Base-by-base conservation (phyloP, 2,329 filamentous ascomycete species). In the Magnaporthiopsis incrustans region DNA sequence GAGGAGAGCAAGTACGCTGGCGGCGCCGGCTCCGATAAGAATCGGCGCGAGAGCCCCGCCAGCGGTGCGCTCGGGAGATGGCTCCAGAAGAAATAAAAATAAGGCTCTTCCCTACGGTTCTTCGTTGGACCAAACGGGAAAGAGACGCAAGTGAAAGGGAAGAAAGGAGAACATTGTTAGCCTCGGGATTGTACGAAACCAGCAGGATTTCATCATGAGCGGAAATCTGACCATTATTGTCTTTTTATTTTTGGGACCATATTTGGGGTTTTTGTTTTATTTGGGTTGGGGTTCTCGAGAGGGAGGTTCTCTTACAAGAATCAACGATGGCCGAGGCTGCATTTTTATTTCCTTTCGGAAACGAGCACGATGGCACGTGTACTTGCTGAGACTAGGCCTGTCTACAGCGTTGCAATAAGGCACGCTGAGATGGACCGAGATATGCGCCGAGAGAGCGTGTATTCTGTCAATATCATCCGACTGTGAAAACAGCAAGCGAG, bases 1-100 rank as follows among this genome's bases (percentile, higher is more conserved):
- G 84, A 89, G 66, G 88, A 91, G 77, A 81, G 81, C 67, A 82
- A 79, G 68, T 91, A 84, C 72, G 83, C 81, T 1, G 85, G 84
- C 11, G 85, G 85, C 26, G 82, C 83, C n/a, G 86, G 85, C 4
- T 78, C 75, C 15, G 81, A 83, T 64, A 77, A 77, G 66, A 77
- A 76, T 1, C 72, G 76, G 33, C 73, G 72, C 35, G 69, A 67
- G 50, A 73, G 77, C 60, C 77, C 76, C 72, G 70, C 72, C 50
- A 76, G 56, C 27, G 26, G 15, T 18, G 33, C 53, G 53, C 22
- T 59, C 6, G 53, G 61, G 14, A 63, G 61, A 56, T 62, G 61
- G 50, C 30, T 57, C 15, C 30, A 56, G 32, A 53, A 22, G 30
- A 38, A 30, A 6, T n/a, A n/a, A n/a, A n/a, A n/a, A n/a, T n/a